Evolutionary conservation across 495 filamentous ascomycete species (phyloP).

Genomic region (Neurospora hispaniola): DNA sequence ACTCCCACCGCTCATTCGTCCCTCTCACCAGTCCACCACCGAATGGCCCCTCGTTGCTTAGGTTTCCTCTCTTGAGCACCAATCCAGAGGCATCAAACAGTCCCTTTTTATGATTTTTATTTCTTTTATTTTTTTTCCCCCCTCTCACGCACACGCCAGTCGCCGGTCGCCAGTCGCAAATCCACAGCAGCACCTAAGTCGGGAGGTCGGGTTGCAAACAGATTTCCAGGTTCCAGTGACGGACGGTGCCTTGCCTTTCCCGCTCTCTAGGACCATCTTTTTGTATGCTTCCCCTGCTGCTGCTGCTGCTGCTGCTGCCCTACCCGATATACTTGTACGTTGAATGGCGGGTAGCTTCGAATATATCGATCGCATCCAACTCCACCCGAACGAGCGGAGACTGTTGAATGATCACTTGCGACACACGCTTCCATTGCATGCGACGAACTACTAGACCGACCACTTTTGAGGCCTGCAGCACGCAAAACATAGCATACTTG

Average conservation of each 20-base stretch:
- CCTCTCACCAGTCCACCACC: not conserved
- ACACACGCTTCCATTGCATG: not conserved
- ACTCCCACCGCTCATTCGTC: not conserved
- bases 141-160: not conserved
- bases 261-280: not conserved
- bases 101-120: not conserved
- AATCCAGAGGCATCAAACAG: not conserved
- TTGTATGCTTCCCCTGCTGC: not conserved
- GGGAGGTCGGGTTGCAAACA: not conserved
- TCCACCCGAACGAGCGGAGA: not conserved
- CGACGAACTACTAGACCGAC: not conserved
- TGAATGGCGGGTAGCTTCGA: not conserved
- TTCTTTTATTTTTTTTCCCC: not conserved
- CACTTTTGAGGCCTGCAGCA: not conserved
- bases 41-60: not conserved
- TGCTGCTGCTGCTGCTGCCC: not conserved
- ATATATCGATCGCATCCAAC: not conserved
- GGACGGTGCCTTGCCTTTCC: not conserved
- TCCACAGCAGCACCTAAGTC: not conserved
- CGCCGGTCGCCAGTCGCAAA: not conserved
- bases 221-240: not conserved
- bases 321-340: not conserved
- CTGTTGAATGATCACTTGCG: not conserved
- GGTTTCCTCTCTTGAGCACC: not conserved
- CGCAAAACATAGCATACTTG: not conserved